Evolutionary conservation across 1,139 yeast genomes (phyloP), one percentile per base, ranked within the genome.

Genomic region (Protomyces pachydermus): DNA sequence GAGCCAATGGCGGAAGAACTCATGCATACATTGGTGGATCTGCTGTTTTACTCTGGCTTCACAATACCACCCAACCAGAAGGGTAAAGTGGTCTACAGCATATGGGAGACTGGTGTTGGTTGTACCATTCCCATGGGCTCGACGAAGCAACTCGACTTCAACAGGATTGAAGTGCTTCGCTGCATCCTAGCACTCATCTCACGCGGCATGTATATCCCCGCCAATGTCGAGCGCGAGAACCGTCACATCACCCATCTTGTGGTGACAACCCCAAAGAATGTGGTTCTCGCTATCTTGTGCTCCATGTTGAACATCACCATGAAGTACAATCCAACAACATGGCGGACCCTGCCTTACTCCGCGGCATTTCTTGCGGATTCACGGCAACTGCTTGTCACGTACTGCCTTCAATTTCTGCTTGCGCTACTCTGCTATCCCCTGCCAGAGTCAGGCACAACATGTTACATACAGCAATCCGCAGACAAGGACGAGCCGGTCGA

Each of bases 91-190:
- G 65, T 64, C 12, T 67, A 68, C 54, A 54, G 68, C 6, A 68
- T 66, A 45, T 69, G 71, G 96, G 95, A 88, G 70, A 84, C 88
- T 0, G 96, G 96, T 1, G 80, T 89, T 51, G 95, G 91, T 0
- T 73, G 81, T 66, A 72, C 77, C 8, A 71, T 77, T 0, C 83
- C 87, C 0, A 77, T 80, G 61, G 77, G 83, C 10, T 67, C 74
- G 2, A 71, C 73, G 2, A 70, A 70, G 3, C 78, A 80, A 9
- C 71, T 83, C 52, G 95, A 88, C 68, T 75, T 84, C 35, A 84
- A 88, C 72, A 80, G 96, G 69, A 74, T 84, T 3, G 95, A 88
- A 69, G 77, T 88, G 1, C 71, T 93, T 52, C 78, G 87, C 63
- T 75, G 90, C 12, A 66, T 91, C 10, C 70, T 88, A 5, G 79